Evolutionary conservation across 495 filamentous ascomycete species (phyloP).

Genomic region (Penicillium longicatenatum): DNA sequence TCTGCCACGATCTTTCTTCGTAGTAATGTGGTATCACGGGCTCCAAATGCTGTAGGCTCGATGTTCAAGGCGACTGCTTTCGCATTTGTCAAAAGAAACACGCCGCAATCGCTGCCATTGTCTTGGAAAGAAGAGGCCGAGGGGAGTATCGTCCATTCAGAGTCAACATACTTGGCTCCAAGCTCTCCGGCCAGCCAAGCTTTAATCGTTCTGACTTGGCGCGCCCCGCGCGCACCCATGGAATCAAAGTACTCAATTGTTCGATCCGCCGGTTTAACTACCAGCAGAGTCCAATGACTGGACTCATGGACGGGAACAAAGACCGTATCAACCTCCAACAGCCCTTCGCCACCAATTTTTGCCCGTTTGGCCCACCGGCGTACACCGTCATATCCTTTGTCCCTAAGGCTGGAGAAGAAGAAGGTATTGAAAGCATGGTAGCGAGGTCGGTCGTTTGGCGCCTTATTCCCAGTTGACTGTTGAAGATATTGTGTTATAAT

Average conservation of each 20-base stretch:
- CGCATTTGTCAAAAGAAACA: conserved; percentile 75
- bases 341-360: conserved; percentile 53
- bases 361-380: conserved; percentile 56
- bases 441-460: conserved; percentile 55
- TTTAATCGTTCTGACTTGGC: conserved; percentile 44
- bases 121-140: conserved; percentile 57
- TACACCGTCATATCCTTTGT: conserved; percentile 52
- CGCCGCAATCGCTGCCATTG: conserved; percentile 79
- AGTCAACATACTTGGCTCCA: conserved; percentile 52
- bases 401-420: conserved; percentile 65
- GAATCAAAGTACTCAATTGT: conserved; percentile 79
- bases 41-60: conserved; percentile 59
- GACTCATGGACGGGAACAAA: conserved; percentile 60
- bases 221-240: conserved; percentile 44
- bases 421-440: conserved; percentile 72
- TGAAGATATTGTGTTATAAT: conserved; percentile 63
- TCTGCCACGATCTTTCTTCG: conserved; percentile 68
- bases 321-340: conserved; percentile 60
- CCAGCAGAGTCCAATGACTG: conserved; percentile 64
- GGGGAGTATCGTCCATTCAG: conserved; percentile 62
- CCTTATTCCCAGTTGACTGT: conserved; percentile 44
- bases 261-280: conserved; percentile 63
- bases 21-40: conserved; percentile 58
- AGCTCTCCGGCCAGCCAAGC: conserved; percentile 63
- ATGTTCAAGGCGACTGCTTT: conserved; percentile 67